These are phyloP conservation scores for Pythium pyrilobum DNA, from an alignment of 352 stramenopile species.

Conservation along the genomic window DNA sequence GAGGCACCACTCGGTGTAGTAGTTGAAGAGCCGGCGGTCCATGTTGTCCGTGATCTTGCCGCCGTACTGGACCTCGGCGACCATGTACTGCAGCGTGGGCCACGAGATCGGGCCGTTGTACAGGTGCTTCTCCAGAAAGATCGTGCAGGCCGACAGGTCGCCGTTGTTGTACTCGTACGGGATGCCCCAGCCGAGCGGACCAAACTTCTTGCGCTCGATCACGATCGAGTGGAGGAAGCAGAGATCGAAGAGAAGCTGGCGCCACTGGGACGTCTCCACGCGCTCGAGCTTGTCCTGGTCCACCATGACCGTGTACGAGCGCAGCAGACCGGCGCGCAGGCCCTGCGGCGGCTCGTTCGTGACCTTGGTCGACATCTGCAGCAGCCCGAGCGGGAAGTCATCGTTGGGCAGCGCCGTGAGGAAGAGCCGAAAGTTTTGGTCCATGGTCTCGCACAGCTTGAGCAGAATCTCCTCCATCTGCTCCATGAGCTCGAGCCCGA, in stretches of 20 bases:
- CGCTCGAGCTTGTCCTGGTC: constrained; percentile 97
- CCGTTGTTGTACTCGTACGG: constrained; percentile 99
- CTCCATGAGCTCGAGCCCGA: constrained; percentile 97
- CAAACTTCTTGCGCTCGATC: constrained; percentile 98
- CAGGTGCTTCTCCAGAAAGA: constrained; percentile 98
- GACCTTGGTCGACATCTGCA: constrained; percentile 99
- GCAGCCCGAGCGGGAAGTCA: constrained; percentile 95
- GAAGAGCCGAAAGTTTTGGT: constrained; percentile 96
- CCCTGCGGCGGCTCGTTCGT: constrained; percentile 97
- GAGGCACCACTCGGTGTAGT: constrained; percentile 97
- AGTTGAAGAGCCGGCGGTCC: constrained; percentile 96
- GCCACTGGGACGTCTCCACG: constrained; percentile 95
- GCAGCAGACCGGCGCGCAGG: constrained; percentile 92
- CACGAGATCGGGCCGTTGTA: constrained; percentile 98
- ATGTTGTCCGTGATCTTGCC: constrained; percentile 99
- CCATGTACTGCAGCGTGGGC: constrained; percentile 99
- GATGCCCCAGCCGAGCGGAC: constrained; percentile 96
- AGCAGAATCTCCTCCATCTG: constrained; percentile 98
- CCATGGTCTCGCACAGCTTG: constrained; percentile 94
- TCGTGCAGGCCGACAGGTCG: constrained; percentile 96
- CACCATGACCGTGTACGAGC: constrained; percentile 98
- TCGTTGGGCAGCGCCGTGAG: constrained; percentile 96
- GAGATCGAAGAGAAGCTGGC: constrained; percentile 95
- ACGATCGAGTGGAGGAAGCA: constrained; percentile 98
- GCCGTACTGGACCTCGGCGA: constrained; percentile 97